Evolutionary conservation across 2,329 filamentous ascomycete genomes (phyloP).

Genomic region (Bertia moriformis): DNA sequence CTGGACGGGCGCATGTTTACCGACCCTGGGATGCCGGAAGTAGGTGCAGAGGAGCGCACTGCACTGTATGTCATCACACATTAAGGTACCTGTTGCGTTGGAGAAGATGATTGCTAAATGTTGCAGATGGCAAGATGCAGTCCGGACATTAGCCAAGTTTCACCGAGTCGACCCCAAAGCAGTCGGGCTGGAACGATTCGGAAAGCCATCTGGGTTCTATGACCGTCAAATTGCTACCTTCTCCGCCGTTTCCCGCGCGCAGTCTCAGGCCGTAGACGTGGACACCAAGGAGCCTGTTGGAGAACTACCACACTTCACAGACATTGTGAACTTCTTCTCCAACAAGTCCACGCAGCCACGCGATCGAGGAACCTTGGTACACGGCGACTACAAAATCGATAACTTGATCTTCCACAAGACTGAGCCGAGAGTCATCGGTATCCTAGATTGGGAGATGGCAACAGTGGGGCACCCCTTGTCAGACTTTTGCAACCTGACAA

Average conservation of each 20-base stretch:
- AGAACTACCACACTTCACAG: slow-evolving; percentile 67
- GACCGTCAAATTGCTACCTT: slow-evolving; percentile 75
- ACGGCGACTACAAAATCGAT: slow-evolving; percentile 95
- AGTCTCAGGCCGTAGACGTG: slow-evolving; percentile 61
- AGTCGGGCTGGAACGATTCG: slow-evolving; percentile 60
- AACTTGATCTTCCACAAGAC: slow-evolving; percentile 83
- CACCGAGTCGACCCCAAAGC: slow-evolving; percentile 57
- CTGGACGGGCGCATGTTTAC: slow-evolving; percentile 87
- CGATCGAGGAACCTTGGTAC: slow-evolving; percentile 68
- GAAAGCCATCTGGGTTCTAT: slow-evolving; percentile 66
- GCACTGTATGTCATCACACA: slow-evolving; percentile 43
- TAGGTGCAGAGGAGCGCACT: slow-evolving; percentile 52
- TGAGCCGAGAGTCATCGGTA: slow-evolving; percentile 75
- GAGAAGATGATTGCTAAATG: not conserved
- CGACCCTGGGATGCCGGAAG: slow-evolving; percentile 66
- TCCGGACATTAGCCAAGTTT: slow-evolving; percentile 70
- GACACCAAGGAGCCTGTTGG: slow-evolving; percentile 68
- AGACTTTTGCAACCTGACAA: slow-evolving; percentile 69
- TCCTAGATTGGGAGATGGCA: slow-evolving; percentile 97
- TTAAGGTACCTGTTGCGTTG: not conserved
- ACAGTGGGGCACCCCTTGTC: slow-evolving; percentile 92
- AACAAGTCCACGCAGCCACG: slow-evolving; percentile 55
- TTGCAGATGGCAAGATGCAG: slow-evolving; percentile 58
- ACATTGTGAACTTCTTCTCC: slow-evolving; percentile 66
- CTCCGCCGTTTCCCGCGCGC: slow-evolving; percentile 60